These are phyloP conservation scores for Flagelloscypha sp. DNA, from an alignment of 768 basidiomycete genomes.

Conservation along the genomic window DNA sequence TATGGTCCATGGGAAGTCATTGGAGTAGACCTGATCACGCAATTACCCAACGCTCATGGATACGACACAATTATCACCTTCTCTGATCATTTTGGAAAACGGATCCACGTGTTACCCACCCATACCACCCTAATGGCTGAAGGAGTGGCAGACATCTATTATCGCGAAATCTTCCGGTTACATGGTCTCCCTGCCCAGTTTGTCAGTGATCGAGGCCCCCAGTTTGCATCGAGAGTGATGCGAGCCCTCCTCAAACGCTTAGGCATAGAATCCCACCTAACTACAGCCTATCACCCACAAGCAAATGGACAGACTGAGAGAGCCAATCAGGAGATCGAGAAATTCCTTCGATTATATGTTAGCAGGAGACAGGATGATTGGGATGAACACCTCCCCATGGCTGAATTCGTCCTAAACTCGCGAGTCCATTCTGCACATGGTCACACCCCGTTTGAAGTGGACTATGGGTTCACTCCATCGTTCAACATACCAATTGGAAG, in stretches of 20 bases:
- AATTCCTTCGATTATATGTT: too few relatives aligned
- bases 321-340: slow-evolving; percentile 11
- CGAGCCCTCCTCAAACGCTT: slow-evolving; percentile 12
- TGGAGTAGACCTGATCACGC: slow-evolving; percentile 15
- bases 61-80: slow-evolving; percentile 15
- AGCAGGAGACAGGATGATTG: too few relatives aligned
- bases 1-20: slow-evolving; percentile 14
- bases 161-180: slow-evolving; percentile 10
- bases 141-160: slow-evolving; percentile 14
- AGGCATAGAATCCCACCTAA: slow-evolving; percentile 13
- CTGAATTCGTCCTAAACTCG: slow-evolving; percentile 8
- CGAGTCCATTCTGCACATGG: neutral
- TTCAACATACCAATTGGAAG: too few relatives aligned
- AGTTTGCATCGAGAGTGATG: slow-evolving; percentile 17
- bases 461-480: too few relatives aligned
- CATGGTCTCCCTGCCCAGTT: slow-evolving; percentile 5
- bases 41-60: slow-evolving; percentile 12
- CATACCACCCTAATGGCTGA: slow-evolving; percentile 10
- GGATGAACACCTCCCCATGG: slow-evolving; percentile 16
- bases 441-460: too few relatives aligned
- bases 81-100: slow-evolving; percentile 23
- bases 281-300: slow-evolving; percentile 30
- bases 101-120: slow-evolving; percentile 22
- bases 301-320: slow-evolving; percentile 19
- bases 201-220: slow-evolving; percentile 14